A percentile compares a stretch with the other conserved stretches of the same genome.
phyloP scores from a whole-genome alignment of 768 basidiomycete genomes.

The Phaeotremella skinneri region DNA sequence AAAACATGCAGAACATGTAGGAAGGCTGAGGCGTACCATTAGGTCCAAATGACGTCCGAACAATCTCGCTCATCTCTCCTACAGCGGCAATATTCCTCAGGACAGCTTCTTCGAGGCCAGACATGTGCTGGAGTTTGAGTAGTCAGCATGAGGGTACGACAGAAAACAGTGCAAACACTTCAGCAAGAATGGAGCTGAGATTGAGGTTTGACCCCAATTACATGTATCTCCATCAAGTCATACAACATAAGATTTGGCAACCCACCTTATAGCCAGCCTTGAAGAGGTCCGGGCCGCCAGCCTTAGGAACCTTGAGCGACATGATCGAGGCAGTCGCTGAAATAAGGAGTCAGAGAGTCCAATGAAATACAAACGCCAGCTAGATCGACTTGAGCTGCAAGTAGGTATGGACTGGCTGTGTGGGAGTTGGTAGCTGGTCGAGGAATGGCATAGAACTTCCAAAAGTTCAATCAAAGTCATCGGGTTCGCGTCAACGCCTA shows the following conservation, averaged over 20 bases:
- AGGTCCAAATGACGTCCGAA: slow-evolving; percentile 92
- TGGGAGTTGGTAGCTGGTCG: no score
- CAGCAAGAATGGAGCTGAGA: slow-evolving; percentile 4
- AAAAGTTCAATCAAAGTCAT: no score
- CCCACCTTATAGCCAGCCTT: slow-evolving; percentile 93
- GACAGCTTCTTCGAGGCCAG: slow-evolving; percentile 95
- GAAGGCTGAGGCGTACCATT: slow-evolving; percentile 65
- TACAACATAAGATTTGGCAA: slow-evolving; percentile 7
- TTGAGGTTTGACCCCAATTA: background rate
- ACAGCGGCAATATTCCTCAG: slow-evolving; percentile 94
- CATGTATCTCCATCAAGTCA: background rate
- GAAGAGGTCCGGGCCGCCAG: slow-evolving; percentile 79
- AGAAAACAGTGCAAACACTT: background rate
- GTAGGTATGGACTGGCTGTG: no score
- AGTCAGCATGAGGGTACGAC: background rate
- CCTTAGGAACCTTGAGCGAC: slow-evolving; percentile 92
- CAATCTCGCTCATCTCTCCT: slow-evolving; percentile 88
- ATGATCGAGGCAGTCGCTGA: slow-evolving; percentile 53
- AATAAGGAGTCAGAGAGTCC: no score
- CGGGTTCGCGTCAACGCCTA: background rate
- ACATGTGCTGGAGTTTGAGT: slow-evolving; percentile 57
- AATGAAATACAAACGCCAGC: no score
- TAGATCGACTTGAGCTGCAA: no score
- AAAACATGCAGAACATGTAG: background rate
- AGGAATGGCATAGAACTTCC: no score